Evolutionary conservation across 2,329 filamentous ascomycete genomes (phyloP).

Genomic region (Samsoniella hepiali): DNA sequence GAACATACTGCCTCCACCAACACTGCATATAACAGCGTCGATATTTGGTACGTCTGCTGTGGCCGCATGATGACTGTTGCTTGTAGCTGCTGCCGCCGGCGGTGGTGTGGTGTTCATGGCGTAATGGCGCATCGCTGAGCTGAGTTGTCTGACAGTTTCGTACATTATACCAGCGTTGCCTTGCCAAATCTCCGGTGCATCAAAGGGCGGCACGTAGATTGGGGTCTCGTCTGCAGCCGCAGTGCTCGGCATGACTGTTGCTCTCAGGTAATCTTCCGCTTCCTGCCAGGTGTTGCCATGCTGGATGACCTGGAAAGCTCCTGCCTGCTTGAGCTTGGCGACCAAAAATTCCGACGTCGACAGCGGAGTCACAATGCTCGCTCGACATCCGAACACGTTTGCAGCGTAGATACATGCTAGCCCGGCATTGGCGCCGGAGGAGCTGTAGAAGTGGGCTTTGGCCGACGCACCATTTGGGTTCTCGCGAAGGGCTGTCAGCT

Average conservation of each 20-base stretch:
- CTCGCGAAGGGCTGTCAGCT: constrained; percentile 29
- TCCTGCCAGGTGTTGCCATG: constrained; percentile 65
- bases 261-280: constrained; percentile 62
- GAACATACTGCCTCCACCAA: constrained; percentile 76
- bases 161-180: constrained; percentile 57
- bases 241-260: constrained; percentile 42
- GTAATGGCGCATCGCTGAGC: constrained; percentile 24
- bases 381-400: constrained; percentile 54
- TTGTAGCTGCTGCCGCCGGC: constrained; percentile 48
- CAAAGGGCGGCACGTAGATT: constrained; percentile 65
- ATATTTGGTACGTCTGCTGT: constrained; percentile 30
- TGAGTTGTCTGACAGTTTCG: constrained; percentile 37
- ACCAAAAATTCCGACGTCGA: constrained; percentile 66
- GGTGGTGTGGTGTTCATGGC: constrained; percentile 54
- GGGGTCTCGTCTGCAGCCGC: constrained; percentile 33
- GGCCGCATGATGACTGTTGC: not conserved
- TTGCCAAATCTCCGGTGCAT: constrained; percentile 62
- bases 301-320: constrained; percentile 60
- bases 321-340: constrained; percentile 61
- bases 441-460: constrained; percentile 63
- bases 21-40: constrained; percentile 68
- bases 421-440: constrained; percentile 75
- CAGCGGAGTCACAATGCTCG: constrained; percentile 69
- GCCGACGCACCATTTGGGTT: constrained; percentile 13
- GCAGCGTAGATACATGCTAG: constrained; percentile 74